Evolutionary conservation across 2,329 filamentous ascomycete genomes (phyloP), one percentile per base, ranked within the genome.

Genomic region (Escovopsis sp.): DNA sequence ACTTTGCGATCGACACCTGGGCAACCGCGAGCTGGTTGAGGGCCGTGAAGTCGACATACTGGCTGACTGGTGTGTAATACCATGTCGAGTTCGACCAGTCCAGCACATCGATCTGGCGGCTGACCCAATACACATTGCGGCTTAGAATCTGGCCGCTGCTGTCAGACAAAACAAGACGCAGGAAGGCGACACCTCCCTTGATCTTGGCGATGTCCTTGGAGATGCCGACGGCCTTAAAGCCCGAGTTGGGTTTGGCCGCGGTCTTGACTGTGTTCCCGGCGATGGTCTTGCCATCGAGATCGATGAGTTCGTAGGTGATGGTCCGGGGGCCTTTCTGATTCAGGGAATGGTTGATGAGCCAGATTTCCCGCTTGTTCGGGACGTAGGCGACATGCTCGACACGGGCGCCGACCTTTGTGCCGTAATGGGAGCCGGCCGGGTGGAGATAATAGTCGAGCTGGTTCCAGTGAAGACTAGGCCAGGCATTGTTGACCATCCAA

Each of bases 401-500:
- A 0, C 67, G 54, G 1, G 52, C 50, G 0, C 59, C 71, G 0
- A 62, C 50, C 48, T 77, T 76, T 13, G 64, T 61, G 3, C 75
- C 74, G 39, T 68, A 78, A 41, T 72, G 78, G 0, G 68, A 61
- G 0, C 70, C 74, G 0, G 62, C 66, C 0, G 72, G 65, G 16
- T 64, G 66, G 28, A 76, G 51, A 41, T 77, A 77, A 48, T 72
- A 72, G 43, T 78, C 74, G 46, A 76, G 76, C 5, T 76, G 52
- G 35, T 72, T 70, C 74, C 75, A 79, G 46, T 78, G 74, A 19
- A 79, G 53, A 36, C 63, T 68, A 0, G 75, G 74, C 72, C 73
- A 79, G 1, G 73, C 74, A 31, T 66, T 66, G 43, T 76, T 76
- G 35, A 78, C 50, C 73, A 79, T 78, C 74, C 74, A 79, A 54